Conservation (phyloP, 2,329 filamentous ascomycete species). For the Alternaria panax region DNA sequence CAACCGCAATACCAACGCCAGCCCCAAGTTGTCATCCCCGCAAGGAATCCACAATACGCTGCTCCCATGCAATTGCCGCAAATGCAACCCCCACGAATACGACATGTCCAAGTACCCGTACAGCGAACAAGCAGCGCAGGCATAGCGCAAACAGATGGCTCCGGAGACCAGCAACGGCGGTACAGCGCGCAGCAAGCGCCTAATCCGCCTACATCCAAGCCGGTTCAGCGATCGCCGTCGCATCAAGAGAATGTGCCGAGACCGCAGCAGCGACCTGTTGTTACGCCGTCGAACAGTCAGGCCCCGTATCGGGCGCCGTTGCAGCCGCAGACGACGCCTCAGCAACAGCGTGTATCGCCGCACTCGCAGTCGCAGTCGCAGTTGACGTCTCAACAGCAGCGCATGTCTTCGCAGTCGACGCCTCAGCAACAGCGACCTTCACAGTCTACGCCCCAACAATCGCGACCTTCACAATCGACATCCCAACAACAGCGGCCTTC, state of each 20-base stretch:
- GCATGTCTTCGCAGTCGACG: not conserved
- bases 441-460: conserved; percentile 41
- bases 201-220: conserved; percentile 45
- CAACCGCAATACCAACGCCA: conserved; percentile 28
- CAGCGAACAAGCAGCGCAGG: conserved; percentile 29
- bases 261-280: conserved; percentile 41
- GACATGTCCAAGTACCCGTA: conserved; percentile 39
- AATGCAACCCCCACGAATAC: conserved; percentile 37
- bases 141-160: conserved; percentile 24
- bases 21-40: conserved; percentile 41
- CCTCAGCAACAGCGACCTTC: not conserved
- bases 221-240: conserved; percentile 49
- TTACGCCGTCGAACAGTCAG: conserved; percentile 28
- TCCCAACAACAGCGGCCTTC: not conserved
- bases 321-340: conserved; percentile 44
- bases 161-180: conserved; percentile 23
- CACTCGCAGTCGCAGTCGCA: conserved; percentile 25
- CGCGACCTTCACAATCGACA: conserved; percentile 4
- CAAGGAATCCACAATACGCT: conserved; percentile 26
- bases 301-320: conserved; percentile 36
- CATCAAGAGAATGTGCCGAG: conserved; percentile 41
- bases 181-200: conserved; percentile 26
- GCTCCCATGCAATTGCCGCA: conserved; percentile 38
- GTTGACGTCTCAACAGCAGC: not conserved
- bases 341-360: conserved; percentile 29